A percentile compares a stretch with the other conserved stretches of the same genome.
phyloP scores from a whole-genome alignment of 345 rosid species.

The Pugionium dolabratum region DNA sequence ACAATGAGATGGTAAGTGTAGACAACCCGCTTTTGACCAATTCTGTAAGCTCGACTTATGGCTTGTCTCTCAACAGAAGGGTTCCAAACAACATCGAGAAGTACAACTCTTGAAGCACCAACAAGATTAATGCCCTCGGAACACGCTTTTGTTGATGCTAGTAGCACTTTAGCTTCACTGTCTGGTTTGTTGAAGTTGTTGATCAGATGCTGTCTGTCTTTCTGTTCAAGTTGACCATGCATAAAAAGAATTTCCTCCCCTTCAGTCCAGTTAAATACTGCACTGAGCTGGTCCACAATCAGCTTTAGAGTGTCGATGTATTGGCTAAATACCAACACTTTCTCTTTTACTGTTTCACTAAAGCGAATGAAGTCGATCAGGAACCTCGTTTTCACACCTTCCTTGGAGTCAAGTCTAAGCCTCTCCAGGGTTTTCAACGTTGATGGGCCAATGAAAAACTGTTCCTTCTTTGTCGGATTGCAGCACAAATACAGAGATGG shows the following conservation, averaged over 20 bases:
- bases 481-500: constrained; percentile 50
- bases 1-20: constrained; percentile 64
- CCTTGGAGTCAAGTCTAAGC: constrained; percentile 39
- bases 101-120: constrained; percentile 82
- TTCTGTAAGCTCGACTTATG: constrained; percentile 71
- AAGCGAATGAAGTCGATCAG: constrained; percentile 53
- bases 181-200: constrained; percentile 54
- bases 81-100: constrained; percentile 85
- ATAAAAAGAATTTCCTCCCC: constrained; percentile 52
- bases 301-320: constrained; percentile 52
- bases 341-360: constrained; percentile 49
- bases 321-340: constrained; percentile 74
- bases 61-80: constrained; percentile 88
- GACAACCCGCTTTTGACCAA: constrained; percentile 69
- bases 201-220: constrained; percentile 52
- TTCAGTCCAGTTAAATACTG: constrained; percentile 48
- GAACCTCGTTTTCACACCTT: constrained; percentile 67
- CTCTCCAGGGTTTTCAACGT: constrained; percentile 26
- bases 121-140: constrained; percentile 75
- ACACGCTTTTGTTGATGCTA: constrained; percentile 77
- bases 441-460: constrained; percentile 14
- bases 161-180: constrained; percentile 60
- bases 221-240: constrained; percentile 47
- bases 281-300: constrained; percentile 46
- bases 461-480: constrained; percentile 20